These are phyloP conservation scores for Boletus coccyginus DNA, from an alignment of 768 basidiomycete genomes.

Conservation along the genomic window DNA sequence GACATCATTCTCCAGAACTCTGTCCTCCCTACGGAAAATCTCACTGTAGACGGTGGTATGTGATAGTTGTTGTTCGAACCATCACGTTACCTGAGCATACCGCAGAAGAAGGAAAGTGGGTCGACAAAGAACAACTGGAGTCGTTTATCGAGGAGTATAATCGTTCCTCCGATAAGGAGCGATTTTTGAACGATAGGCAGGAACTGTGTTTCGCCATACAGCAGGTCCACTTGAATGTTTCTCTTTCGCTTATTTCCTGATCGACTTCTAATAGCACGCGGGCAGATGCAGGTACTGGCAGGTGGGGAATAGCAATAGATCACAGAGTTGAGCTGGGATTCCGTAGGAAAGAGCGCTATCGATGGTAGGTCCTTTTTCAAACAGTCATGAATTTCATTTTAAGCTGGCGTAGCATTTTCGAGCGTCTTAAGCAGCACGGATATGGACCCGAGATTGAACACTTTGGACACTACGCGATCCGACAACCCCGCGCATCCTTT, in stretches of 20 bases:
- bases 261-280: neutral
- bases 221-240: neutral
- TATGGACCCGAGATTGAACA: slow-evolving; percentile 3
- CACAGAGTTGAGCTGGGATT: neutral
- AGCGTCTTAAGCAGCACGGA: slow-evolving; percentile 6
- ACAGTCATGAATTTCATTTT: neutral
- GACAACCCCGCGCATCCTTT: neutral
- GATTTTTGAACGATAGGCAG: neutral
- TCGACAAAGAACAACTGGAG: neutral
- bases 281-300: neutral
- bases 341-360: neutral
- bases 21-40: neutral
- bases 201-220: accelerated
- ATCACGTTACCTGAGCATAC: neutral
- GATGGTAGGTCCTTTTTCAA: neutral
- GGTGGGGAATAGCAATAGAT: neutral
- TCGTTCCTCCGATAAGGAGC: neutral
- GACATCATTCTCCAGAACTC: neutral
- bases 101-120: neutral
- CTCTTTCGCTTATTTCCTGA: neutral
- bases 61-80: neutral
- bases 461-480: neutral
- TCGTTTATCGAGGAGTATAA: neutral
- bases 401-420: slow-evolving; percentile 5
- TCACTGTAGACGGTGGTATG: neutral